phyloP scores from a whole-genome alignment of 257 asterid genomes.

The Verbena officinalis region DNA sequence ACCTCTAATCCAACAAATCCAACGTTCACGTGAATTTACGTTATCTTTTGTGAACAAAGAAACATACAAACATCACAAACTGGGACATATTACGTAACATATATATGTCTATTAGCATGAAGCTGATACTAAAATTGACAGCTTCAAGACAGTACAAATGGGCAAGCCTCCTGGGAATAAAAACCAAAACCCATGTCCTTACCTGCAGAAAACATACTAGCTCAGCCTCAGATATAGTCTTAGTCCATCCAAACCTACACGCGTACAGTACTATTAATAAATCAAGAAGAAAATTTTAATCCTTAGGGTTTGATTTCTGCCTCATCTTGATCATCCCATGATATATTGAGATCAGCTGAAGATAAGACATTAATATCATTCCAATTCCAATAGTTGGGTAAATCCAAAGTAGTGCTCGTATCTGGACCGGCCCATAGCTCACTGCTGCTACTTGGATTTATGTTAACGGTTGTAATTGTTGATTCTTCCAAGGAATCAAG shows the following conservation, averaged over 20 bases:
- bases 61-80: slow-evolving; percentile 26
- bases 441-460: slow-evolving; percentile 33
- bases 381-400: slow-evolving; percentile 51
- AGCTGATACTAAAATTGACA: slow-evolving; percentile 48
- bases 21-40: slow-evolving; percentile 24
- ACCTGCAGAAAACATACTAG: not conserved
- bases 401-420: slow-evolving; percentile 27
- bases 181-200: not conserved
- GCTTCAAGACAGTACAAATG: slow-evolving; percentile 38
- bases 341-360: slow-evolving; percentile 39
- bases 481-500: slow-evolving; percentile 52
- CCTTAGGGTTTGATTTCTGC: slow-evolving; percentile 35
- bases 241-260: not conserved
- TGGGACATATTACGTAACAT: not conserved
- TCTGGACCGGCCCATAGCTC: slow-evolving; percentile 48
- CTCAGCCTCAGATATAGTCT: slow-evolving; percentile 3
- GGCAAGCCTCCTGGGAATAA: not conserved
- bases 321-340: slow-evolving; percentile 34
- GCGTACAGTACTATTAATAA: too few species aligned
- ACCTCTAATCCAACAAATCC: slow-evolving; percentile 22
- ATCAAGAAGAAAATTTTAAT: not conserved
- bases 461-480: slow-evolving; percentile 37
- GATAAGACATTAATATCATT: slow-evolving; percentile 41
- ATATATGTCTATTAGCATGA: slow-evolving; percentile 21
- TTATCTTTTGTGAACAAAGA: not conserved